Conservation (phyloP, 441 rosid genomes). For the Macaranga tanarius region DNA sequence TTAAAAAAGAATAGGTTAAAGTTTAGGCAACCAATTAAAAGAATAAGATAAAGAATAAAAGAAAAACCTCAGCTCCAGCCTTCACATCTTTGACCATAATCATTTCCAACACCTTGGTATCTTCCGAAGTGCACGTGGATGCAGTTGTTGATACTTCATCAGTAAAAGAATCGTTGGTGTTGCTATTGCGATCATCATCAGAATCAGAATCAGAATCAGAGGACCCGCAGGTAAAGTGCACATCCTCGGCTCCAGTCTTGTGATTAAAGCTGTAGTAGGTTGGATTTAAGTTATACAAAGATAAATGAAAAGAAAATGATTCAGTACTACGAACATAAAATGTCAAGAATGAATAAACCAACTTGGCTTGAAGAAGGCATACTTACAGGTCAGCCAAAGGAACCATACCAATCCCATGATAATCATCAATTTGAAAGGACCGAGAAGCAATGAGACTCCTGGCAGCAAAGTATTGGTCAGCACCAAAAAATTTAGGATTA, state of each 20-base stretch:
- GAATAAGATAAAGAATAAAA: neutral
- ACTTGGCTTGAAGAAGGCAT: neutral
- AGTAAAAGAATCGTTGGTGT: conserved; percentile 23
- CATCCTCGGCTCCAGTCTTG: conserved; percentile 90
- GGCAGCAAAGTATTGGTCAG: conserved; percentile 64
- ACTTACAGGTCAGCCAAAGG: conserved; percentile 95
- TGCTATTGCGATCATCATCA: conserved; percentile 24
- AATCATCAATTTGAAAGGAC: conserved; percentile 71
- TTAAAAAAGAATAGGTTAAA: neutral
- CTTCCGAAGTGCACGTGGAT: conserved; percentile 25
- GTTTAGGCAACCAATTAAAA: neutral
- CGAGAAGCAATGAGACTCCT: conserved; percentile 80
- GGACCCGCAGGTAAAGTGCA: conserved; percentile 58
- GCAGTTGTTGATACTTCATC: conserved; percentile 34
- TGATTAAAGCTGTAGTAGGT: conserved; percentile 70
- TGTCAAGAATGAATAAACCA: neutral
- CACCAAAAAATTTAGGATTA: conserved; percentile 43
- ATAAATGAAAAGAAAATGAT: neutral
- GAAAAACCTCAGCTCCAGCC: conserved; percentile 71
- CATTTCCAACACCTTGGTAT: conserved; percentile 59
- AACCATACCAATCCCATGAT: conserved; percentile 86
- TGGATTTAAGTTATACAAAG: conserved; percentile 4
- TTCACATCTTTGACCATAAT: conserved; percentile 83
- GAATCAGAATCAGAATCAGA: conserved; percentile 57
- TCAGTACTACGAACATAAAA: neutral